A percentile compares a stretch with the other conserved stretches of the same genome.
Evolutionary conservation across 331 rosid species (phyloP).

Genomic region (Erythrophleum ivorense): DNA sequence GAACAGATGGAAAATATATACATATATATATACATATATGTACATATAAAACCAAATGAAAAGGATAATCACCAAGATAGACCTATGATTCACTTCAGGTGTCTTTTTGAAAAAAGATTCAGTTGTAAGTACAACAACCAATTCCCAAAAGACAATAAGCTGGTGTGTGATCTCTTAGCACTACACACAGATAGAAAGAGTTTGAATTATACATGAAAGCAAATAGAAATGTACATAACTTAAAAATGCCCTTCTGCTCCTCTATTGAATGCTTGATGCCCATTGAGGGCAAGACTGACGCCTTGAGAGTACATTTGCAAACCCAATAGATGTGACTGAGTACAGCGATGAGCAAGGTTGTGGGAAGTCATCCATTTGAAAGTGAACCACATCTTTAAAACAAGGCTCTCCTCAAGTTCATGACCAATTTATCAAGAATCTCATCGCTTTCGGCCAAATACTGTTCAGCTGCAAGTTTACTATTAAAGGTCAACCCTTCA

Average conservation of each 20-base stretch:
- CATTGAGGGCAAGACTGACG: conserved; percentile 25
- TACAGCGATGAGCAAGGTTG: not conserved
- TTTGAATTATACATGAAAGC: not conserved
- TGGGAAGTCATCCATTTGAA: conserved; percentile 24
- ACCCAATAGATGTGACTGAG: conserved; percentile 20
- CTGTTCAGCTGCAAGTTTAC: conserved; percentile 56
- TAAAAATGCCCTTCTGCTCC: not conserved
- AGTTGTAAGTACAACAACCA: conserved; percentile 33
- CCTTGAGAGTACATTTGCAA: not conserved
- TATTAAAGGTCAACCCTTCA: conserved; percentile 53
- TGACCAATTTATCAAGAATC: conserved; percentile 56
- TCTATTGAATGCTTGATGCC: conserved; percentile 16
- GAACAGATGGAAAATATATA: not conserved
- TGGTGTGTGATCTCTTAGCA: conserved; percentile 5
- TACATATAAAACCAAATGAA: not conserved
- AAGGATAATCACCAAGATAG: not conserved
- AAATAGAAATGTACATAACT: conserved; percentile 26
- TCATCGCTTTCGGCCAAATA: conserved; percentile 53
- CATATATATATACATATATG: not conserved
- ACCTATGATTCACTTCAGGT: not conserved
- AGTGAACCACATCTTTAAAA: conserved; percentile 42
- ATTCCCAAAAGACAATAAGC: conserved; percentile 24
- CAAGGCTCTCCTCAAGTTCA: conserved; percentile 54
- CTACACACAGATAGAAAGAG: conserved; percentile 3
- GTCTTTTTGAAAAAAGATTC: not conserved